phyloP scores from a whole-genome alignment of 176 grass and related monocot genomes.

The Oryza glaberrima region DNA sequence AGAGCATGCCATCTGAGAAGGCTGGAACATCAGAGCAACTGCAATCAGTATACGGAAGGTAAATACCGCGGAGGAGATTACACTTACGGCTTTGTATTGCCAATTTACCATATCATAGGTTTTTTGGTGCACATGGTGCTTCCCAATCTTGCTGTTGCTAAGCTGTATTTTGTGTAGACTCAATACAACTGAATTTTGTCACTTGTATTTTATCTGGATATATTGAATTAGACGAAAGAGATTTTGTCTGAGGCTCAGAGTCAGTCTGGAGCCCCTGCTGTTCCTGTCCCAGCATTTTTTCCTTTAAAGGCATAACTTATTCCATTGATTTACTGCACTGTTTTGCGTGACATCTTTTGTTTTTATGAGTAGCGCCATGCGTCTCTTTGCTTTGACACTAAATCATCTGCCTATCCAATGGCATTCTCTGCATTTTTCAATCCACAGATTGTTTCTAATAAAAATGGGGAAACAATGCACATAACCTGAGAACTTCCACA shows the following conservation, averaged over 20 bases:
- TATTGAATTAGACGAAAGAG: background rate
- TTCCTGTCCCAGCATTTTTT: background rate
- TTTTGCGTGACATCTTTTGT: background rate
- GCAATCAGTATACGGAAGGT: conserved; percentile 27
- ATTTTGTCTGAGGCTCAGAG: background rate
- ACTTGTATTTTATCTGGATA: conserved; percentile 14
- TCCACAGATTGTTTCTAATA: background rate
- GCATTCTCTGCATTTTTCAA: background rate
- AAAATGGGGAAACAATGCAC: background rate
- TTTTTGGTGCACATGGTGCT: conserved; percentile 14
- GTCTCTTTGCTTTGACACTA: background rate
- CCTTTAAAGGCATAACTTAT: background rate
- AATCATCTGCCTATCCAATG: background rate
- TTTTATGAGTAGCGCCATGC: background rate
- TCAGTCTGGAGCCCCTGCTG: too few species aligned
- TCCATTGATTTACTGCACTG: background rate
- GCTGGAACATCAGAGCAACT: background rate
- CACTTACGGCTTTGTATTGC: background rate
- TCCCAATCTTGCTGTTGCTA: background rate
- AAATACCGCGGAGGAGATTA: background rate
- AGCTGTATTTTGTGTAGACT: conserved; percentile 3
- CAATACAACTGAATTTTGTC: conserved; percentile 27
- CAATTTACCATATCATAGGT: background rate
- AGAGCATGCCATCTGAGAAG: conserved; percentile 6
- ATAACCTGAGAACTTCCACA: background rate